These are phyloP conservation scores for Quercus ilex DNA, from an alignment of 306 rosid genomes.

Conservation along the genomic window DNA sequence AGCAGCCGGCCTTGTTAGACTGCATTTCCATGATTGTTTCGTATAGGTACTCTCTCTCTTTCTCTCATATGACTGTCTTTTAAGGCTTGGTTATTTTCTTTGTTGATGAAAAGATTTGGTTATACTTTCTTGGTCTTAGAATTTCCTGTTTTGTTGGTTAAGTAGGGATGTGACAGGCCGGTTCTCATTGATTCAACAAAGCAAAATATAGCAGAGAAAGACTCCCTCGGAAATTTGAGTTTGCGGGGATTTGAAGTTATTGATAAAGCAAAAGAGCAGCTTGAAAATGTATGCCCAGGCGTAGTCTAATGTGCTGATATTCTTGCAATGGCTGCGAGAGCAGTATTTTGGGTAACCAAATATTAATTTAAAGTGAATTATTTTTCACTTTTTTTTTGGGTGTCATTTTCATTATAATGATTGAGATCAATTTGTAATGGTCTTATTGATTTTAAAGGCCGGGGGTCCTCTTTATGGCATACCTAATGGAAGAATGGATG, in stretches of 20 bases:
- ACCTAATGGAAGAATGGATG: constrained; percentile 81
- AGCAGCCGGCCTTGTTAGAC: constrained; percentile 66
- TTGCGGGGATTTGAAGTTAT: constrained; percentile 77
- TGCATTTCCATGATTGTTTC: constrained; percentile 93
- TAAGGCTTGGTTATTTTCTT: too few species aligned
- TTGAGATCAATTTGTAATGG: not conserved
- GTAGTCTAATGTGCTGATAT: constrained; percentile 93
- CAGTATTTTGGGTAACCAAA: constrained; percentile 56
- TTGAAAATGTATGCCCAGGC: constrained; percentile 75
- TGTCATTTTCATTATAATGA: not conserved
- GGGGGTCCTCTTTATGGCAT: constrained; percentile 80
- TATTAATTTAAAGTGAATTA: not conserved
- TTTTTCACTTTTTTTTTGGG: not conserved
- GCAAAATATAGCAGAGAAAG: constrained; percentile 78
- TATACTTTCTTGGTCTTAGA: not conserved
- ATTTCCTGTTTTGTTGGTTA: not conserved
- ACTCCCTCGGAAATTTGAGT: constrained; percentile 88
- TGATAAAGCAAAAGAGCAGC: constrained; percentile 65
- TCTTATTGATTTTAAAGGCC: constrained; percentile 34
- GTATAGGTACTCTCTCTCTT: constrained; percentile 40
- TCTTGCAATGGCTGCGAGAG: constrained; percentile 79
- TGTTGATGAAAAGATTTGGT: not conserved
- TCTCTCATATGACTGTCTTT: not conserved
- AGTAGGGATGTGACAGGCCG: constrained; percentile 85
- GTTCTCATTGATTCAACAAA: constrained; percentile 70